Base-by-base conservation (phyloP, 2,329 filamentous ascomycete genomes). In the Colletotrichum limetticola region DNA sequence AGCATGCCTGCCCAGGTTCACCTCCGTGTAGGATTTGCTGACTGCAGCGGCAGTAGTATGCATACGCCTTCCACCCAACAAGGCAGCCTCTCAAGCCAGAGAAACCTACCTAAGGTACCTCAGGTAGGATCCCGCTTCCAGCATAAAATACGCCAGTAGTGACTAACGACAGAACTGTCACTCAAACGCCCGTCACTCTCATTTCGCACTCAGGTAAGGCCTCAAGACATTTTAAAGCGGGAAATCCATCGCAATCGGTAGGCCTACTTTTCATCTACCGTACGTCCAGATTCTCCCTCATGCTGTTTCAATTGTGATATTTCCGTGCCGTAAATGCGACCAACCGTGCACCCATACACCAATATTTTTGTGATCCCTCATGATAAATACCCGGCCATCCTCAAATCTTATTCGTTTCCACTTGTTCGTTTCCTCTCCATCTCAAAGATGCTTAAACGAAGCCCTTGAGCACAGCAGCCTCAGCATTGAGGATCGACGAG, bases 401-500 rank as follows among this genome's bases (percentile, higher is more conserved):
- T 16, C 14, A 42, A 42, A 42, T 32, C 35, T 42, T 16, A 42
- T 14, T 5, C 14, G 4, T 49, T 49, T 49, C 19, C 42, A 6
- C 42, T 49, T 49, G 9, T 12, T 35, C 32, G 35, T 12, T 35
- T 12, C 42, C 42, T 66, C 4, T 37, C 4, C 56, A 26, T 19
- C 42, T 26, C 32, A 5, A 26, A 14, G 24, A 5, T 12, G 30
- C 64, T 82, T 87, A 95, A 75, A 95, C 88, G 79, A 92, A 94
- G 5, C 95, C 96, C 86, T 97, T 97, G 76, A 98, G 89, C 12
- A 98, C 92, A 28, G 95, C 95, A 32, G 95, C 95, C 83, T 98
- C 96, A 32, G 95, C 95, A 79, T 98, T 98, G 78, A 98, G 84
- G 83, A 98, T 98, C 37, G 94, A 97, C 2, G 95, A 97, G 12